These are phyloP conservation scores for Pythium phragmiticola DNA, from an alignment of 352 stramenopile genomes.

Conservation along the genomic window DNA sequence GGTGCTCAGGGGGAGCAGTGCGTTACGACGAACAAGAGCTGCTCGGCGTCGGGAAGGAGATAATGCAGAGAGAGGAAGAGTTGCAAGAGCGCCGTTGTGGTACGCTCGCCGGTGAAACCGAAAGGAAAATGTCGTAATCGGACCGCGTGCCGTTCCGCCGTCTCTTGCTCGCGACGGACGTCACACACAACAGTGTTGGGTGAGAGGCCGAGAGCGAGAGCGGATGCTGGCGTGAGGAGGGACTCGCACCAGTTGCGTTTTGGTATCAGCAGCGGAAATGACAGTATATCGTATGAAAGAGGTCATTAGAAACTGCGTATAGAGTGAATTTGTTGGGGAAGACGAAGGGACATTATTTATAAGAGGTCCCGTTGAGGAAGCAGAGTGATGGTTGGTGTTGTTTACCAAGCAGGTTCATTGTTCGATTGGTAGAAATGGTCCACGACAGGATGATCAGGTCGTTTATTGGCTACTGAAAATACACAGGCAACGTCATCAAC, in stretches of 20 bases:
- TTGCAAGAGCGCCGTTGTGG: too few species aligned
- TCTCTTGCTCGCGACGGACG: constrained; percentile 6
- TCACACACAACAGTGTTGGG: constrained; percentile 1
- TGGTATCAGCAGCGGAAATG: not conserved
- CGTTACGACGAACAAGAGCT: too few species aligned
- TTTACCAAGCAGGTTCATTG: not conserved
- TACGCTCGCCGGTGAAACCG: not conserved
- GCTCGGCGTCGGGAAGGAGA: too few species aligned
- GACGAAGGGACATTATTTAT: not conserved
- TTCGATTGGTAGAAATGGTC: constrained; percentile 20
- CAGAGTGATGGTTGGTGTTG: constrained; percentile 1
- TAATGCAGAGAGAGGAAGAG: too few species aligned
- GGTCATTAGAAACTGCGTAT: not conserved
- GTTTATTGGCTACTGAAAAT: constrained; percentile 4
- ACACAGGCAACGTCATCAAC: constrained; percentile 4
- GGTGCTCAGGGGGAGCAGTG: too few species aligned
- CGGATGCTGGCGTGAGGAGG: constrained; percentile 18
- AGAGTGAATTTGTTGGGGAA: not conserved
- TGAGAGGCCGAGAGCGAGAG: not conserved
- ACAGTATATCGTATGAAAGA: not conserved
- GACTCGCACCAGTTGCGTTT: not conserved
- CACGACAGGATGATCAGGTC: not conserved
- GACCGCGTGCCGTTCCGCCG: constrained; percentile 9
- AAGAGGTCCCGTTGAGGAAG: not conserved
- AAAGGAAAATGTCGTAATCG: constrained; percentile 6